Conservation (phyloP, 768 basidiomycete genomes). For the Lactarius hengduanensis region DNA sequence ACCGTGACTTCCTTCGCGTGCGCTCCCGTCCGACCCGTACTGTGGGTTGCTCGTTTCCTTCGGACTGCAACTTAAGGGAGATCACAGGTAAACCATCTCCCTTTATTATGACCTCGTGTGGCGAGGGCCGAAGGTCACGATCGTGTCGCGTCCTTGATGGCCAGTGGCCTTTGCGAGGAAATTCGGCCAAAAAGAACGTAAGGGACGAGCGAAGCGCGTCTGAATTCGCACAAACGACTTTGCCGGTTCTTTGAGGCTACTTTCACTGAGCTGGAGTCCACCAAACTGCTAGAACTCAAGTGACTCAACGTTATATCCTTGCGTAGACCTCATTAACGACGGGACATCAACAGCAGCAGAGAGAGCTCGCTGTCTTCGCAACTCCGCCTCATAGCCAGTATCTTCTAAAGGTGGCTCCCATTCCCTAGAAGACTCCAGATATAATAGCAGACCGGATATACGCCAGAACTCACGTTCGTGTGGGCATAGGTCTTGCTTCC, state of each 20-base stretch:
- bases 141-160: not conserved
- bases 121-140: constrained; percentile 8
- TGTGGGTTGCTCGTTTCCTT: not conserved
- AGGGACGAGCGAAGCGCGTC: not conserved
- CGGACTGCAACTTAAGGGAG: not conserved
- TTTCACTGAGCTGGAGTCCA: not conserved
- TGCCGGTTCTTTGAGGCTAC: constrained; percentile 13
- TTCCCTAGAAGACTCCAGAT: constrained; percentile 25
- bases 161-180: not conserved
- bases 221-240: constrained; percentile 16
- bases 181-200: constrained; percentile 18
- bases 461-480: constrained; percentile 12
- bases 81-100: constrained; percentile 7
- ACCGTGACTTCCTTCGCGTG: constrained; percentile 28
- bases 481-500: constrained; percentile 21
- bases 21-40: constrained; percentile 4
- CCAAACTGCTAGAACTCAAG: not conserved
- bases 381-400: constrained; percentile 31
- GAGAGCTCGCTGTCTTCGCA: constrained; percentile 32
- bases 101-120: constrained; percentile 19
- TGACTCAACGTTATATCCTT: constrained; percentile 31
- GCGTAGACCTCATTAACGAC: constrained; percentile 32
- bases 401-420: constrained; percentile 36
- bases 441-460: not conserved
- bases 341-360: constrained; percentile 35